A percentile compares a stretch with the other conserved stretches of the same genome.
phyloP scores from a whole-genome alignment of 1,139 yeast genomes.

The Diutina catenulata region DNA sequence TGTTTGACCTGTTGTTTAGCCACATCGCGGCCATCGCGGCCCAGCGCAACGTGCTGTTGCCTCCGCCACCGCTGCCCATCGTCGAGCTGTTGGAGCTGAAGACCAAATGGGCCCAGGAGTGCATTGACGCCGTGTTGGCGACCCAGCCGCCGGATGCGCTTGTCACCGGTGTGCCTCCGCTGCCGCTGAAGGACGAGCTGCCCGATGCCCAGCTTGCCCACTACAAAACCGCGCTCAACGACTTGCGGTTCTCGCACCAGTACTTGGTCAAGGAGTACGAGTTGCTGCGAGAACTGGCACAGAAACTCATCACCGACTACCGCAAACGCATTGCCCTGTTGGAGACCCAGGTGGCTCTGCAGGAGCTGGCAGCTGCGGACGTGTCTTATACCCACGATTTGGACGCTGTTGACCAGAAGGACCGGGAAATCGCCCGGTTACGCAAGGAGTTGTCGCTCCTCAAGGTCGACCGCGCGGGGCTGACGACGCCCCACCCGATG shows the following conservation, averaged over 20 bases:
- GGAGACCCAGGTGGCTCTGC: conserved; percentile 29
- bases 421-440: conserved; percentile 32
- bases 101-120: conserved; percentile 38
- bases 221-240: conserved; percentile 45
- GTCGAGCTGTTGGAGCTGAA: conserved; percentile 13
- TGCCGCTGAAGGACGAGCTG: conserved; percentile 11
- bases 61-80: conserved; percentile 29
- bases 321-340: conserved; percentile 31
- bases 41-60: conserved; percentile 35
- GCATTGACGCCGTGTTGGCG: conserved; percentile 31
- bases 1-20: conserved; percentile 37
- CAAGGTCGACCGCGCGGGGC: conserved; percentile 38
- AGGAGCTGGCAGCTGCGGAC: neutral
- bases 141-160: conserved; percentile 8
- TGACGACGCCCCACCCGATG: conserved; percentile 9
- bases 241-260: conserved; percentile 52
- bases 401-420: conserved; percentile 23
- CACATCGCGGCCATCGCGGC: conserved; percentile 45
- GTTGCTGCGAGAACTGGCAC: conserved; percentile 39
- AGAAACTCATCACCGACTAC: conserved; percentile 35
- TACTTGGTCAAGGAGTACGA: conserved; percentile 51
- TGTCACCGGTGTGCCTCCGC: conserved; percentile 8
- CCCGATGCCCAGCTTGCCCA: conserved; percentile 22
- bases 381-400: neutral
- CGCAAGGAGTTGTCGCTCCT: conserved; percentile 37